Evolutionary conservation across 805 yeast species (phyloP).

Genomic region (Candida nanaspora): DNA sequence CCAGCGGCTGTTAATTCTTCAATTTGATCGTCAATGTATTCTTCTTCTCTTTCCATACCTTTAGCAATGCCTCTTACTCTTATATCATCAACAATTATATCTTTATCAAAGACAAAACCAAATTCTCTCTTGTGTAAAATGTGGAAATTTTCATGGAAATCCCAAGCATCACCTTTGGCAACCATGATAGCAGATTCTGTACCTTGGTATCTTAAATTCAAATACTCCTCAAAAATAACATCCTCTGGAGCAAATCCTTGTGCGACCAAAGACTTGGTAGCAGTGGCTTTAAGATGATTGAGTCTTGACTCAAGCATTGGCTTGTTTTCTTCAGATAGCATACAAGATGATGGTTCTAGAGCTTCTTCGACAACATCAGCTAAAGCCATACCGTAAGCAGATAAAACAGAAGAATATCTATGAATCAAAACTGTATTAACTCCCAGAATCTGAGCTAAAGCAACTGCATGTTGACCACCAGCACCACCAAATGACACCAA

Average conservation of each 20-base stretch:
- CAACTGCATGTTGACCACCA: conserved; percentile 85
- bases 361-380: conserved; percentile 79
- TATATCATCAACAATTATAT: conserved; percentile 63
- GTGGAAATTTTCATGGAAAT: conserved; percentile 39
- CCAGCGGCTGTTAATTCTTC: conserved; percentile 22
- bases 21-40: conserved; percentile 45
- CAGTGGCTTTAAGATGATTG: conserved; percentile 32
- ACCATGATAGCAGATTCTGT: conserved; percentile 83
- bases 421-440: conserved; percentile 66
- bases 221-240: conserved; percentile 50
- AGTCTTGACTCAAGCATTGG: conserved; percentile 37
- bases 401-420: conserved; percentile 72
- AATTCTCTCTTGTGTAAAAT: conserved; percentile 60
- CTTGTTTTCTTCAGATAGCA: conserved; percentile 27
- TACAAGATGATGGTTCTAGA: conserved; percentile 60
- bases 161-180: conserved; percentile 19
- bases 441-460: conserved; percentile 66
- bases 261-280: conserved; percentile 29
- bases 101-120: conserved; percentile 54
- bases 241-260: conserved; percentile 49
- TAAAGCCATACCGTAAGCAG: conserved; percentile 83
- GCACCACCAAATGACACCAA: conserved; percentile 89
- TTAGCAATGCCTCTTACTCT: conserved; percentile 72
- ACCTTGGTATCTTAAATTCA: conserved; percentile 79
- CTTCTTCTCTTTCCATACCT: conserved; percentile 33